A percentile compares a stretch with the other conserved stretches of the same genome.
These are phyloP conservation scores for Suillus ampliporus DNA, from an alignment of 768 basidiomycete genomes.

Conservation along the genomic window DNA sequence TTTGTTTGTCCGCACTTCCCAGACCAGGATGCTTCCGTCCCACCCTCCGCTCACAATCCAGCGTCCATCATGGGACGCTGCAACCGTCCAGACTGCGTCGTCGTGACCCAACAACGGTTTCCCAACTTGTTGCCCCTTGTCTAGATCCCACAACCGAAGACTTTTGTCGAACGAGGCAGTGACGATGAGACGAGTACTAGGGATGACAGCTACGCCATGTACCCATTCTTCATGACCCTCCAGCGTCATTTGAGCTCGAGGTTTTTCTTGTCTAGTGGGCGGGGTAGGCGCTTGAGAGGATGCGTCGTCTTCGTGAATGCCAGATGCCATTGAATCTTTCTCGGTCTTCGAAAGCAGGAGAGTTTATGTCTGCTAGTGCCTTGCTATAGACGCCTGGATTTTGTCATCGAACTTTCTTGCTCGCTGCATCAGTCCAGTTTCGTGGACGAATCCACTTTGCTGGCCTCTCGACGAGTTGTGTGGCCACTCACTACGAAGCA, in stretches of 20 bases:
- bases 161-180: conserved; percentile 18
- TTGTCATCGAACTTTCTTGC: not conserved
- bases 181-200: conserved; percentile 3
- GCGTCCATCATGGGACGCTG: not conserved
- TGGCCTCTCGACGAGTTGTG: too few relatives aligned
- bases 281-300: not conserved
- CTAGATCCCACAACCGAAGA: conserved; percentile 12
- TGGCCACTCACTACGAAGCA: not conserved
- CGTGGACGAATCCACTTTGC: not conserved
- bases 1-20: conserved; percentile 59
- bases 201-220: not conserved
- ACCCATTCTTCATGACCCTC: not conserved
- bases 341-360: not conserved
- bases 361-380: not conserved
- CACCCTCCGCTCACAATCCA: conserved; percentile 6
- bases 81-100: not conserved
- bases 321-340: not conserved
- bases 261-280: not conserved
- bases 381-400: not conserved
- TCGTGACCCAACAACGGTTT: conserved; percentile 11
- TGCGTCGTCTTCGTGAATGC: not conserved
- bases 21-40: not conserved
- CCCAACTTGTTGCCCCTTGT: conserved; percentile 8
- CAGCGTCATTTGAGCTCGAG: not conserved
- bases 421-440: not conserved